These are phyloP conservation scores for Claviceps sp. DNA, from an alignment of 2,329 filamentous ascomycete genomes.

Conservation along the genomic window DNA sequence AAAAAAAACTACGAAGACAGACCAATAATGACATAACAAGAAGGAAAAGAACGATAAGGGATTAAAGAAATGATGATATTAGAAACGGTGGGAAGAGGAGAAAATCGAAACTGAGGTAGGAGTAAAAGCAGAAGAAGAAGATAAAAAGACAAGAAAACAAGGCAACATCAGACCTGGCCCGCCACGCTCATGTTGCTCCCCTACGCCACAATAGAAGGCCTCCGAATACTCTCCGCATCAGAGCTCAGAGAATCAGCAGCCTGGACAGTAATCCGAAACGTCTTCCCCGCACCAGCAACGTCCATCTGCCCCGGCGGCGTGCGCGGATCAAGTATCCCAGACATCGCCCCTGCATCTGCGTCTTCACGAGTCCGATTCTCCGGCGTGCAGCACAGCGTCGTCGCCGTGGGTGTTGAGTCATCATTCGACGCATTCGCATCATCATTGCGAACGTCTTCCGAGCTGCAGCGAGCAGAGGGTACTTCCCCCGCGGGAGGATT, in stretches of 20 bases:
- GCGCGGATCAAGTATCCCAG: slow-evolving; percentile 6
- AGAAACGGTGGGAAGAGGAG: not conserved
- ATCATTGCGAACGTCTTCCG: not conserved
- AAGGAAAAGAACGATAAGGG: not conserved
- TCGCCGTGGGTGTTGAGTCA: not conserved
- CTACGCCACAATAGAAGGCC: slow-evolving; percentile 12
- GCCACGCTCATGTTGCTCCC: not conserved
- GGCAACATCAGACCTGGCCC: not conserved
- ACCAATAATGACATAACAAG: not conserved
- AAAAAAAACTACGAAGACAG: not conserved
- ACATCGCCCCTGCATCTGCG: not conserved
- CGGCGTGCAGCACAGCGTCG: not conserved
- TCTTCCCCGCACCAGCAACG: slow-evolving; percentile 7
- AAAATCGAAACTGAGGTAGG: not conserved
- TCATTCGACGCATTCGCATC: not conserved
- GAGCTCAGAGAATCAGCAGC: slow-evolving; percentile 3
- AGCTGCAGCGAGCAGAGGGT: not conserved
- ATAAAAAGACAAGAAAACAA: not conserved
- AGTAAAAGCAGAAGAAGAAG: not conserved
- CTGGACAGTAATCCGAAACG: slow-evolving; percentile 15
- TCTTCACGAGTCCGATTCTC: not conserved
- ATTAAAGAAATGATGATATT: not conserved
- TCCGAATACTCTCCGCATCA: slow-evolving; percentile 8
- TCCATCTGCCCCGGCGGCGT: slow-evolving; percentile 20
- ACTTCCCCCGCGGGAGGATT: slow-evolving; percentile 9